Evolutionary conservation across 257 asterid genomes (phyloP).

Genomic region (Solanum arcanum): DNA sequence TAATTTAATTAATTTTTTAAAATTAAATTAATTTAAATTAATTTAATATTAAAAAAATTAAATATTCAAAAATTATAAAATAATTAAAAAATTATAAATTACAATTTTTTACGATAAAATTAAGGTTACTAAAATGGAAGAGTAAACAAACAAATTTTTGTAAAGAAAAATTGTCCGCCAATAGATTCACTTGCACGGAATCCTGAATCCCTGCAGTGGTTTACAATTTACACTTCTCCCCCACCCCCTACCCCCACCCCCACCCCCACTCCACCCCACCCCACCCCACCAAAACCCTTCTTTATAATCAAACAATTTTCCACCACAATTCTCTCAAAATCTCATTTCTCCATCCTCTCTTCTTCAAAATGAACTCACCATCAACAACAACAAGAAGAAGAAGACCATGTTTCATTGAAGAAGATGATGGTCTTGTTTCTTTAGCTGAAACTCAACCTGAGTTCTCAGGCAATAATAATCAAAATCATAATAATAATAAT

Average conservation of each 20-base stretch:
- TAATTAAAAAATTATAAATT: too few species aligned
- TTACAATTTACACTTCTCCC: not conserved
- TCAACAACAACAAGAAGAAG: not conserved
- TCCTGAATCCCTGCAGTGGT: not conserved
- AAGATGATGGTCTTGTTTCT: not conserved
- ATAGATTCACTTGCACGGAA: conserved; percentile 22
- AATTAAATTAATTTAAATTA: too few species aligned
- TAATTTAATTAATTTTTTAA: too few species aligned
- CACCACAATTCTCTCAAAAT: not conserved
- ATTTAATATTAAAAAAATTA: too few species aligned
- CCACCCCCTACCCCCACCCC: not conserved
- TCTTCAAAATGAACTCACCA: not conserved
- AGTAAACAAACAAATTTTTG: not conserved
- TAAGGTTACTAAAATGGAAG: not conserved
- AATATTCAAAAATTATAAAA: too few species aligned
- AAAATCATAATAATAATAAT: not conserved
- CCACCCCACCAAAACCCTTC: not conserved
- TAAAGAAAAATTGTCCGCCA: not conserved
- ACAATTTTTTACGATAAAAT: too few species aligned
- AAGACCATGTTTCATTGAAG: not conserved
- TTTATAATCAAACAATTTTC: not conserved
- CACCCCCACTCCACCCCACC: not conserved
- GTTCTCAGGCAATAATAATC: not conserved
- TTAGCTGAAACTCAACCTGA: not conserved
- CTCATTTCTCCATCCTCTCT: not conserved